Evolutionary conservation across 2,329 filamentous ascomycete genomes (phyloP), one percentile per base, ranked within the genome.

Genomic region (Fusarium zealandicum): DNA sequence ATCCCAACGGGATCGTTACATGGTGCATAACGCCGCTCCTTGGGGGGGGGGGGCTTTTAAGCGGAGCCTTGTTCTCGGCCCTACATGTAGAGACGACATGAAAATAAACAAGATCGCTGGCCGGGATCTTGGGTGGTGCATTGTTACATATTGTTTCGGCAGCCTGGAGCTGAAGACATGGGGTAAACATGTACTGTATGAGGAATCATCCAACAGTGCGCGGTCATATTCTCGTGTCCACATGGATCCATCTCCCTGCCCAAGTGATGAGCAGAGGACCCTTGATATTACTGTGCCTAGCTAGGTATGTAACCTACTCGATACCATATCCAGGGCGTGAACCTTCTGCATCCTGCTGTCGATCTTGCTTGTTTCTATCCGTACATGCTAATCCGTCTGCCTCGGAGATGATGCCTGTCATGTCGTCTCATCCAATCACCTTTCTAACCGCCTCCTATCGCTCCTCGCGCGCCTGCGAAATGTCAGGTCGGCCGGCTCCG

Each of bases 401-500:
- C 25, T 56, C 14, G 16, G n/a, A 28, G 22, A 39, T 17, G 10
- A 37, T 25, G 16, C 41, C 16, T 18, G 28, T n/a, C 25, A 25
- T 22, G 13, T 14, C 20, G 13, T 31, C 30, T 44, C 28, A 27
- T 18, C 57, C 58, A 61, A 60, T 60, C 57, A 61, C 4, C 16
- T 7, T 11, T 11, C 45, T 47, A 35, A 28, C 57, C 57, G 51
- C 53, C 52, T 40, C 37, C 42, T 37, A 41, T 40, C 33, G 16
- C 45, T 35, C 36, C 43, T 31, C 44, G 37, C 37, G 4, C 37
- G 13, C 17, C 18, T 14, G 35, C 35, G 6, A 38, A 35, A 35
- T 3, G 28, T 27, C 35, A 12, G 28, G 38, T 62, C 63, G 63
- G 63, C 60, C 59, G 60, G 63, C 60, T 66, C 63, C 63, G 60